A percentile compares a stretch with the other conserved stretches of the same genome.
These are phyloP conservation scores for Volvox africanus DNA, from an alignment of 139 green algal genomes.

Conservation along the genomic window DNA sequence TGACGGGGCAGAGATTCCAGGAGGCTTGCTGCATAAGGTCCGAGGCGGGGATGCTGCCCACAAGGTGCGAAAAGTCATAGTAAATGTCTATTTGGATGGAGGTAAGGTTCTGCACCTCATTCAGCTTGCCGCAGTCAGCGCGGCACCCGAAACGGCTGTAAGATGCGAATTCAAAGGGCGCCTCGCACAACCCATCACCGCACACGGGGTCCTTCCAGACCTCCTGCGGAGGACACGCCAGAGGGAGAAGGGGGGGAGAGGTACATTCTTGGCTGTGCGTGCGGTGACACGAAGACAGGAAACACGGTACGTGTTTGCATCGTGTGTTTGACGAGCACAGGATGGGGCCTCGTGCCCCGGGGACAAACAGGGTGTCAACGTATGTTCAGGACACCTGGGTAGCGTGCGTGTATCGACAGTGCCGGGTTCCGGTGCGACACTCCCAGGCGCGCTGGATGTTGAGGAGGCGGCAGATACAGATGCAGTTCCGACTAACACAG, in stretches of 20 bases:
- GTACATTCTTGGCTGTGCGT: background rate
- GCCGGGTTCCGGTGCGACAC: no score
- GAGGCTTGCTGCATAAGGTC: conserved; percentile 81
- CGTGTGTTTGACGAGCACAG: no score
- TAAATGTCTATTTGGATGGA: conserved; percentile 77
- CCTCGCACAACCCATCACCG: conserved; percentile 86
- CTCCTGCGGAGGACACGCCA: conserved; percentile 39
- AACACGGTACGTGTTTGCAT: no score
- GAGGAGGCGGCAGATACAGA: no score
- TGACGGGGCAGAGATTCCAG: conserved; percentile 84
- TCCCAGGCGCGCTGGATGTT: no score
- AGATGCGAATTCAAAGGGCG: conserved; percentile 85
- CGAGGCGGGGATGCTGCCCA: conserved; percentile 74
- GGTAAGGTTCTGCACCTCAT: conserved; percentile 81
- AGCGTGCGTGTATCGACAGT: no score
- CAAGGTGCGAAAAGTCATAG: conserved; percentile 82
- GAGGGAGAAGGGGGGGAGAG: background rate
- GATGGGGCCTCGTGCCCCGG: no score
- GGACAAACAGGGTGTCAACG: no score
- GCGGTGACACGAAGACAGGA: no score
- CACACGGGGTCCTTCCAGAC: conserved; percentile 87
- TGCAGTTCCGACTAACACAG: no score
- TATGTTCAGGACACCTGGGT: no score
- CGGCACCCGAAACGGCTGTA: conserved; percentile 89
- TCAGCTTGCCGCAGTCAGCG: conserved; percentile 85